Percentiles rank a stretch among this genome's conserved stretches.
Evolutionary conservation across 2,329 filamentous ascomycete genomes (phyloP).

Genomic region (Trichoderma guizhouense): DNA sequence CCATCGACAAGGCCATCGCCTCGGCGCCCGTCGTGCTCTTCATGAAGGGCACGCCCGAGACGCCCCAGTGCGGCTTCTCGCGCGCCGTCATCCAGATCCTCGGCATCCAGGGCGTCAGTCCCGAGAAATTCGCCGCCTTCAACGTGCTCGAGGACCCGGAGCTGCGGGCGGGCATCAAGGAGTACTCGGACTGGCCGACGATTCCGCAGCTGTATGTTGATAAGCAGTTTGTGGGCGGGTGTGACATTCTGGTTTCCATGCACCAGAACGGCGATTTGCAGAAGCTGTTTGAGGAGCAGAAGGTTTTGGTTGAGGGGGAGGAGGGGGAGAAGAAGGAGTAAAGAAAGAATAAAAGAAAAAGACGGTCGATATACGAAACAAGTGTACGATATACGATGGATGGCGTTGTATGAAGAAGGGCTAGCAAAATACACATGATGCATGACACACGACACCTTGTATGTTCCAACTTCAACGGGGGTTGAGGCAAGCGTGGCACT

Average conservation of each 20-base stretch:
- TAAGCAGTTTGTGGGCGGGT: conserved; percentile 96
- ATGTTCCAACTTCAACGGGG: neutral
- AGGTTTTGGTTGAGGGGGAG: conserved; percentile 64
- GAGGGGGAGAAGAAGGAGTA: conserved; percentile 42
- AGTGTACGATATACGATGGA: conserved; percentile 16
- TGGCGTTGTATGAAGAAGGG: neutral
- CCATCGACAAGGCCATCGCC: conserved; percentile 85
- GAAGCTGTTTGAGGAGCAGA: conserved; percentile 88
- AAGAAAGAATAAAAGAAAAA: neutral
- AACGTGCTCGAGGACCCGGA: conserved; percentile 93
- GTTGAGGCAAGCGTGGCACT: neutral
- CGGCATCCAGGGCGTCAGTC: conserved; percentile 90
- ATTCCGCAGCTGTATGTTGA: conserved; percentile 95
- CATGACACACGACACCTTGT: neutral
- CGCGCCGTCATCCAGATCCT: conserved; percentile 92
- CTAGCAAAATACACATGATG: neutral
- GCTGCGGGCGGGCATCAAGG: conserved; percentile 88
- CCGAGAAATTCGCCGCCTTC: conserved; percentile 94
- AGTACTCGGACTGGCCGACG: conserved; percentile 98
- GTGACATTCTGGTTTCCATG: conserved; percentile 95
- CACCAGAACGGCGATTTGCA: conserved; percentile 92
- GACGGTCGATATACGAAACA: neutral
- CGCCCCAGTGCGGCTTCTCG: conserved; percentile 94
- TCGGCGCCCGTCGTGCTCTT: conserved; percentile 94
- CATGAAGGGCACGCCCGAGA: conserved; percentile 98